Percentiles rank a stretch among this genome's conserved stretches.
These are phyloP conservation scores for Pleomassaria siparia DNA, from an alignment of 2,329 filamentous ascomycete genomes.

Conservation along the genomic window DNA sequence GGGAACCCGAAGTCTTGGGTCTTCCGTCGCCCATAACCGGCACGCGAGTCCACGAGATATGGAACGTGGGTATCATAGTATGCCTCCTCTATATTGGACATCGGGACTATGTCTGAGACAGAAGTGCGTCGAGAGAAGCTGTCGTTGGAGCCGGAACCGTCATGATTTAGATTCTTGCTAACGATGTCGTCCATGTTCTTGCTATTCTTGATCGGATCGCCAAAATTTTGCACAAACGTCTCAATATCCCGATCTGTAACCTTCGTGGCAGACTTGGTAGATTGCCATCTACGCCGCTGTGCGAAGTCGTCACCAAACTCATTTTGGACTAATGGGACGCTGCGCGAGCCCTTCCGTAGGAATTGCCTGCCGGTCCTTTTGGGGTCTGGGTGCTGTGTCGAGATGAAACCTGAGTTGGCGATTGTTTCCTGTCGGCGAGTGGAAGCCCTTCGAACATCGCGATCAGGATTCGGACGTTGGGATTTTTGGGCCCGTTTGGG, in stretches of 20 bases:
- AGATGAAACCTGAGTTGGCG: background rate
- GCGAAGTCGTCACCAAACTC: constrained; percentile 1
- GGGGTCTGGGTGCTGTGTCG: background rate
- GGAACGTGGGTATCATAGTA: constrained; percentile 22
- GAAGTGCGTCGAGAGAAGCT: constrained; percentile 15
- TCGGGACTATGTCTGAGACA: constrained; percentile 5
- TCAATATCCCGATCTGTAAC: constrained; percentile 6
- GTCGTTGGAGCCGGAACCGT: constrained; percentile 22
- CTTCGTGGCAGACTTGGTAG: constrained; percentile 7
- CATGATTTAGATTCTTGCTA: constrained; percentile 22
- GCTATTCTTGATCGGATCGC: constrained; percentile 9
- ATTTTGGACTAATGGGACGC: constrained; percentile 13
- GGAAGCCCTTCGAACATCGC: constrained; percentile 24
- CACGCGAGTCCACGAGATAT: constrained; percentile 29
- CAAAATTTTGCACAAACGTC: constrained; percentile 7
- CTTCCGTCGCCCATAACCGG: constrained; percentile 33
- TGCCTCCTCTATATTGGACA: constrained; percentile 14
- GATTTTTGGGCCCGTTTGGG: constrained; percentile 2
- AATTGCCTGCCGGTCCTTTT: background rate
- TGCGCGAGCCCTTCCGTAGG: constrained; percentile 13
- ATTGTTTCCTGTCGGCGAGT: constrained; percentile 5
- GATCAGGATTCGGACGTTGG: constrained; percentile 18
- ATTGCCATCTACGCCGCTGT: constrained; percentile 7
- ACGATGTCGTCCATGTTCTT: constrained; percentile 13
- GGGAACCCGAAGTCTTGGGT: constrained; percentile 39